Base-by-base conservation (phyloP, 768 basidiomycete species). In the Macrolepiota albuminosa region DNA sequence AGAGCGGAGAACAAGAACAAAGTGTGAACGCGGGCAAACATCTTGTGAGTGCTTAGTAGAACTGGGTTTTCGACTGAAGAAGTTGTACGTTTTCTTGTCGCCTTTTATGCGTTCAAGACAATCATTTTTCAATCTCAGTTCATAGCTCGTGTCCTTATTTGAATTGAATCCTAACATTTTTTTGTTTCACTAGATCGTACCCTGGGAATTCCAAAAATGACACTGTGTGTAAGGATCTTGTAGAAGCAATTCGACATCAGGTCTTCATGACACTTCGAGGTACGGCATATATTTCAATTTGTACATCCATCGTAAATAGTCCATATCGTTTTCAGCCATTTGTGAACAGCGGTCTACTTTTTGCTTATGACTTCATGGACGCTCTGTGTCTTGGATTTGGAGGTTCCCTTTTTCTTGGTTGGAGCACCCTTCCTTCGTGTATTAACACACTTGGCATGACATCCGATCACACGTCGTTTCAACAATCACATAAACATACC, bases 1-100 rank as follows among this genome's bases (percentile, higher is more conserved):
- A 65, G 49, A 54, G 50, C 11, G n/a, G 56, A 54, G 61, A 61
- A 46, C 33, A 60, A 56, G 56, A 58, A 62, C 29, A 62, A 37
- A 26, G 57, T 51, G 40, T 56, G 42, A 51, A 50, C 13, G 34
- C 60, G 64, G 54, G 54, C 50, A 49, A 59, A 63, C 64, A 65
- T 63, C 24, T 33, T 55, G 34, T 47, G 6, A 11, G 52, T 54
- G 63, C n/a, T 58, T 47, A 58, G 57, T 61, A 60, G 61, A 60
- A 62, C 61, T 66, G 42, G 53, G 14, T 62, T 52, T 56, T 54
- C 58, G 21, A 61, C 63, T 59, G 57, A 54, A 54, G 59, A 59
- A 46, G 4, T n/a, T 16, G 26, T 6, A 18, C 31, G 37, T 34
- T 48, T 39, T 51, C 10, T 34, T 50, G 31, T 21, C 21, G 21